Conservation (phyloP, 2,329 filamentous ascomycete species). For the Clonostachys rosea region DNA sequence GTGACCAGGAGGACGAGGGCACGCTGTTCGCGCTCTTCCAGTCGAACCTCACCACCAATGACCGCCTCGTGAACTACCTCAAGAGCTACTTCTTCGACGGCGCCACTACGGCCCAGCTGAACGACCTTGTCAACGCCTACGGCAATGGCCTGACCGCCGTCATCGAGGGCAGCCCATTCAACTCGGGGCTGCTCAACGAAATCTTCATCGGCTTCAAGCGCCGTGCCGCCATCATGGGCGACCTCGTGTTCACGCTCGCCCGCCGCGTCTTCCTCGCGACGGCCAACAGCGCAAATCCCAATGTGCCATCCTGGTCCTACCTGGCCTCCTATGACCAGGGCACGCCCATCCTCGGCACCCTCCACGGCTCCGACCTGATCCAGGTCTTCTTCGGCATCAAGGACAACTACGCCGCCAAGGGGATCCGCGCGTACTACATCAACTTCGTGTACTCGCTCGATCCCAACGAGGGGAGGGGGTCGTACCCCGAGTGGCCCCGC, state of each 20-base stretch:
- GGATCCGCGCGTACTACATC: conserved; percentile 52
- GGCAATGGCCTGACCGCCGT: conserved; percentile 39
- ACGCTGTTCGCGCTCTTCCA: conserved; percentile 58
- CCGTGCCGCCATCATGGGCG: conserved; percentile 58
- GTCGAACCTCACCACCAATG: conserved; percentile 49
- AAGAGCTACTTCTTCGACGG: conserved; percentile 41
- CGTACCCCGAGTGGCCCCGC: conserved; percentile 14
- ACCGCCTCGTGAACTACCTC: conserved; percentile 49
- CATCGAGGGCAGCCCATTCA: conserved; percentile 55
- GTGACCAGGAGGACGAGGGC: conserved; percentile 63
- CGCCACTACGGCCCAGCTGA: conserved; percentile 30
- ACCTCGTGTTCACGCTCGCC: conserved; percentile 46
- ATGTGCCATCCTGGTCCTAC: conserved; percentile 55
- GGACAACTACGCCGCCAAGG: conserved; percentile 38
- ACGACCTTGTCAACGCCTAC: conserved; percentile 48
- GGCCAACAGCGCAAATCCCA: conserved; percentile 28
- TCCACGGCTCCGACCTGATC: conserved; percentile 54
- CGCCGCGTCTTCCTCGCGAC: conserved; percentile 36
- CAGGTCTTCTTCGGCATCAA: conserved; percentile 48
- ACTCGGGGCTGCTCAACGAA: conserved; percentile 51
- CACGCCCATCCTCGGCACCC: conserved; percentile 57
- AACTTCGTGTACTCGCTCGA: conserved; percentile 53
- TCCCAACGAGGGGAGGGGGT: conserved; percentile 38
- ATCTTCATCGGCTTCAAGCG: conserved; percentile 63
- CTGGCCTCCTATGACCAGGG: conserved; percentile 54